phyloP scores from a whole-genome alignment of 2,329 filamentous ascomycete species.

The Corniculantispora saksenae region DNA sequence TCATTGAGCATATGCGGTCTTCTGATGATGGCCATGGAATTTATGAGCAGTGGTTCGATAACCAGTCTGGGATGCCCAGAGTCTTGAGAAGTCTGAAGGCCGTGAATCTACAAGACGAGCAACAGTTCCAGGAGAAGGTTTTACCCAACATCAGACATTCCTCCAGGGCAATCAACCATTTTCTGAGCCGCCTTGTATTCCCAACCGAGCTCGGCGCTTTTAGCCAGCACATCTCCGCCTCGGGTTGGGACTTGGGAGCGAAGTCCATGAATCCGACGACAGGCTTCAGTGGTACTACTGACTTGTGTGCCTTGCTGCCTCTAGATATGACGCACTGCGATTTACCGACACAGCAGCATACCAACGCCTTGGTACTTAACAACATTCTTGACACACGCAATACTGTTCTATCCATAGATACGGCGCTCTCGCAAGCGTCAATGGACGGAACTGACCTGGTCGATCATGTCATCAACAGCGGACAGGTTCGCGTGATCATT shows the following conservation, averaged over 20 bases:
- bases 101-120: constrained; percentile 60
- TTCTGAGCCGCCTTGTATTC: constrained; percentile 59
- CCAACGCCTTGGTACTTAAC: constrained; percentile 66
- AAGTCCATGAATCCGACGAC: constrained; percentile 51
- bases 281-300: constrained; percentile 72
- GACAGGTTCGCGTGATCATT: constrained; percentile 57
- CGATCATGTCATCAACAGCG: not conserved
- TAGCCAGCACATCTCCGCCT: constrained; percentile 61
- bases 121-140: constrained; percentile 47
- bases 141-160: constrained; percentile 55
- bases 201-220: constrained; percentile 64
- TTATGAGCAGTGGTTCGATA: constrained; percentile 51
- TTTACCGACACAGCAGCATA: constrained; percentile 56
- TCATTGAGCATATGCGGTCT: constrained; percentile 48
- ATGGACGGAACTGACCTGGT: constrained; percentile 40
- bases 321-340: constrained; percentile 58
- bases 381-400: constrained; percentile 59
- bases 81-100: constrained; percentile 36
- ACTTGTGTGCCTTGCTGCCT: constrained; percentile 60
- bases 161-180: constrained; percentile 64
- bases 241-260: constrained; percentile 65
- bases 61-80: constrained; percentile 37
- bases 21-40: constrained; percentile 54
- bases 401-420: constrained; percentile 27
- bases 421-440: constrained; percentile 29